Evolutionary conservation across 1,284 basidiomycete species (phyloP), one percentile per base, ranked within the genome.

Genomic region (Malassezia vespertilionis): DNA sequence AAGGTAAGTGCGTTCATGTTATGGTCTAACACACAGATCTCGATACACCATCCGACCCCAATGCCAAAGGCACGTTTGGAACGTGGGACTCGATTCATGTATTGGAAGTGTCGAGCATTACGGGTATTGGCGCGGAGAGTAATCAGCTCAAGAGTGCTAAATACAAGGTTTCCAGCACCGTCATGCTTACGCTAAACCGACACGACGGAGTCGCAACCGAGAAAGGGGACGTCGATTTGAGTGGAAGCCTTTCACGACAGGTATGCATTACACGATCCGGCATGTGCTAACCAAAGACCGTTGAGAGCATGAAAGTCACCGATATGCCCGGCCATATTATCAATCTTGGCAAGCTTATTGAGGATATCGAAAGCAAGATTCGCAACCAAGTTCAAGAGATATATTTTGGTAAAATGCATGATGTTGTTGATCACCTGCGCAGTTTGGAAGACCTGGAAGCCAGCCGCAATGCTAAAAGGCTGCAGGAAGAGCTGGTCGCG

Each of bases 361-460:
- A 99, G 73, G 91, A 96, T 58, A 90, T 91, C 84, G 93, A 99
- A 74, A 86, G 88, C 70, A 95, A 95, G 76, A 90, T 96, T 83
- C 81, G 93, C 37, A 95, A 93, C 72, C 76, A 89, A 50, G 76
- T 99, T 36, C 86, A 91, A 67, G 87, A 93, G 74, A 91, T 97
- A 14, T 96, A 96, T 75, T 96, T 96, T 74, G 89, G 87, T 46
- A 97, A 99, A 75, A 96, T 90, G 34, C 82, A 85, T 57, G 91
- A 97, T 69, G 82, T 97, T 33, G 82, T 95, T 11, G 84, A 84
- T 61, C 86, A 91, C 63, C 76, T 99, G 42, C 79, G 93, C 36
- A 88, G 84, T 56, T 75, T 84, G 20, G 83, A 86, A 54, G 86
- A 89, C 61, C 75, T 93, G 23, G 88, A 86, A 69, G 82, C 82